Conservation (phyloP, 805 yeast species). For the Wickerhamiella musiphila region DNA sequence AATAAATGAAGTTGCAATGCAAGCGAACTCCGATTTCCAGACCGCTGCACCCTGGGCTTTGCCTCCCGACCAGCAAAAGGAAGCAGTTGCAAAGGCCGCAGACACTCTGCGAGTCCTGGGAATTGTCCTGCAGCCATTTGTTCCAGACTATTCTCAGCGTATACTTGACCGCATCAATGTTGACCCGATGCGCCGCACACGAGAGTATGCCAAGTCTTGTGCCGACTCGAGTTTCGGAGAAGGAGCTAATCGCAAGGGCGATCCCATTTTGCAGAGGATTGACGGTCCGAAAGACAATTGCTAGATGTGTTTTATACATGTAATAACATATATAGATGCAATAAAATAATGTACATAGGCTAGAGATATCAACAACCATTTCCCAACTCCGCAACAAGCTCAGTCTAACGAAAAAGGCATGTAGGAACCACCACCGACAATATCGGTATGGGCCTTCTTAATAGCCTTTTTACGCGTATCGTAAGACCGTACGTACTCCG, state of each 20-base stretch:
- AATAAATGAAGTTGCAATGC: slow-evolving; percentile 13
- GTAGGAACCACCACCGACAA: slow-evolving; percentile 18
- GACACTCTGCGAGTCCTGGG: slow-evolving; percentile 56
- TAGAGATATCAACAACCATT: background rate
- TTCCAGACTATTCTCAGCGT: slow-evolving; percentile 42
- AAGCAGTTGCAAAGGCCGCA: slow-evolving; percentile 41
- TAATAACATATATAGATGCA: background rate
- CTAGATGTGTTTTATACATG: slow-evolving; percentile 14
- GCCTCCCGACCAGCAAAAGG: slow-evolving; percentile 13
- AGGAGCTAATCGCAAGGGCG: slow-evolving; percentile 35
- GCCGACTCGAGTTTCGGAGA: slow-evolving; percentile 45
- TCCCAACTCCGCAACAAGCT: background rate
- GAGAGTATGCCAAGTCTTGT: slow-evolving; percentile 34
- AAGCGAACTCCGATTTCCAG: slow-evolving; percentile 54
- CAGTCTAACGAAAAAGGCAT: slow-evolving; percentile 17
- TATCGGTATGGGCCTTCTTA: slow-evolving; percentile 13
- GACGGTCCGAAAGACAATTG: background rate
- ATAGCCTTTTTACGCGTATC: slow-evolving; percentile 15
- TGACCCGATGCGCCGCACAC: slow-evolving; percentile 23
- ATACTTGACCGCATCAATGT: slow-evolving; percentile 54
- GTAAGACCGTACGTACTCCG: slow-evolving; percentile 14
- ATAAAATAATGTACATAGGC: background rate
- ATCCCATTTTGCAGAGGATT: slow-evolving; percentile 15
- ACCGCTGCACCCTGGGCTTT: slow-evolving; percentile 59
- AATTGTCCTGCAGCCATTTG: slow-evolving; percentile 51